Base-by-base conservation (phyloP, 768 basidiomycete species). In the Tricholoma furcatifolium region DNA sequence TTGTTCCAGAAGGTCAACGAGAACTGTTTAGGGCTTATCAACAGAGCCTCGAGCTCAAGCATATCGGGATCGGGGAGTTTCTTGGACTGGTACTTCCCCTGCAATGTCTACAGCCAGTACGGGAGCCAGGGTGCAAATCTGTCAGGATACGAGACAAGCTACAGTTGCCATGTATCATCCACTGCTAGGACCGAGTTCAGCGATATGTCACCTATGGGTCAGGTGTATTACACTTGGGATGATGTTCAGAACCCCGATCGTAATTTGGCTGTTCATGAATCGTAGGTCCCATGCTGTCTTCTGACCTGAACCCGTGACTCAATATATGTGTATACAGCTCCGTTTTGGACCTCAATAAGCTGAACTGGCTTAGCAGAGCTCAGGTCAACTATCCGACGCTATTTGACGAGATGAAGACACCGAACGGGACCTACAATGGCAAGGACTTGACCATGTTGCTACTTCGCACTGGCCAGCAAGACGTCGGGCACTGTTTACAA, bases 21-120 rank as follows among this genome's bases (percentile, higher is more conserved):
- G 63, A 81, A 89, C 53, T 99, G 97, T 65, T 71, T 83, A 21
- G 82, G 81, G 7, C 62, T 93, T 65, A 87, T 99, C 62, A 87
- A 82, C 3, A 82, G 84, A 58, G 81, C 90, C 6, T 59, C 75
- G 24, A 84, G 80, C 41, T 88, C 89, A 6, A 80, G 78, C 50
- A 96, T 98, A 62, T 75, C 82, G 3, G 81, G 82, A 31, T 78
- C 66, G 6, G 83, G 83, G 30, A 70, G 74, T 45, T 65, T 74
- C 43, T 69, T 93, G 62, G 89, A 91, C 56, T 98, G 95, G 95
- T 98, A 98, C 68, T 97, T 98, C 71, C 97, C 97, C 1, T 99
- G 97, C 77, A 98, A 99, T 64, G 71, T 96, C 41, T 88, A 78
- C 73, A 79, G 83, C 60, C 94, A 95, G 70, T 77, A 76, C 58